Percentiles rank a stretch among this genome's conserved stretches.
Conservation (phyloP, 352 stramenopile species). For the Phytopythium kandeliae region DNA sequence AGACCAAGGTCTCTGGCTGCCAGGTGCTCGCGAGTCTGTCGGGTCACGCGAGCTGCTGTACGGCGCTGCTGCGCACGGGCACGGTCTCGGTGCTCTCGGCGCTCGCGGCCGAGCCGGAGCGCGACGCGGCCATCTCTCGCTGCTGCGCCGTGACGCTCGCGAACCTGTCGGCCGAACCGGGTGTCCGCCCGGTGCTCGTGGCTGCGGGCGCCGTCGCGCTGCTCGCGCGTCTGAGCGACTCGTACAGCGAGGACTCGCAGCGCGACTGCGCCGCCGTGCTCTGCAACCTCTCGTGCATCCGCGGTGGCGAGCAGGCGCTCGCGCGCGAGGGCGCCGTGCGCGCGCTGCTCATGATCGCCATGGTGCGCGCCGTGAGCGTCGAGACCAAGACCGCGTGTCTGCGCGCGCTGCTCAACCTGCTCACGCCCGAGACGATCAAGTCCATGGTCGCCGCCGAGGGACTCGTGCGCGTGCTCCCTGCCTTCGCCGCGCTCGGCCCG, state of each 20-base stretch:
- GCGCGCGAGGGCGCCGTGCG: constrained; percentile 51
- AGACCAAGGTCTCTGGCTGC: constrained; percentile 70
- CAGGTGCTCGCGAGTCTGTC: constrained; percentile 73
- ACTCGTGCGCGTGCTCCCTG: constrained; percentile 57
- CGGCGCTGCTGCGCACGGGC: constrained; percentile 39
- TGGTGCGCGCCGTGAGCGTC: constrained; percentile 57
- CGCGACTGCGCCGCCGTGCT: constrained; percentile 67
- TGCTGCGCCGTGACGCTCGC: constrained; percentile 67
- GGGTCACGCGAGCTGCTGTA: constrained; percentile 55
- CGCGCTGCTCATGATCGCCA: constrained; percentile 78
- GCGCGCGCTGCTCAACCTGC: constrained; percentile 55
- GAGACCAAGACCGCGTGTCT: constrained; percentile 70
- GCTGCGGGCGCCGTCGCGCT: constrained; percentile 43
- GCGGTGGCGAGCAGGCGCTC: constrained; percentile 36
- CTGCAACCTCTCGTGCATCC: constrained; percentile 63
- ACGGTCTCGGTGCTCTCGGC: constrained; percentile 53
- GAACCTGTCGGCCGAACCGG: constrained; percentile 50
- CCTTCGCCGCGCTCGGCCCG: constrained; percentile 29
- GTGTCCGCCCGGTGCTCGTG: constrained; percentile 42
- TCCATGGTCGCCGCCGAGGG: constrained; percentile 55
- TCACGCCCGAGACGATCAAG: constrained; percentile 53
- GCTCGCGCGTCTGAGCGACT: constrained; percentile 61
- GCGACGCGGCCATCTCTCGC: constrained; percentile 37
- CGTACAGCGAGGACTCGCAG: constrained; percentile 79
- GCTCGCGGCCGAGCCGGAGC: constrained; percentile 43